A percentile compares a stretch with the other conserved stretches of the same genome.
Conservation (phyloP, 2,329 filamentous ascomycete genomes). For the Neophaeococcomyces aloes region DNA sequence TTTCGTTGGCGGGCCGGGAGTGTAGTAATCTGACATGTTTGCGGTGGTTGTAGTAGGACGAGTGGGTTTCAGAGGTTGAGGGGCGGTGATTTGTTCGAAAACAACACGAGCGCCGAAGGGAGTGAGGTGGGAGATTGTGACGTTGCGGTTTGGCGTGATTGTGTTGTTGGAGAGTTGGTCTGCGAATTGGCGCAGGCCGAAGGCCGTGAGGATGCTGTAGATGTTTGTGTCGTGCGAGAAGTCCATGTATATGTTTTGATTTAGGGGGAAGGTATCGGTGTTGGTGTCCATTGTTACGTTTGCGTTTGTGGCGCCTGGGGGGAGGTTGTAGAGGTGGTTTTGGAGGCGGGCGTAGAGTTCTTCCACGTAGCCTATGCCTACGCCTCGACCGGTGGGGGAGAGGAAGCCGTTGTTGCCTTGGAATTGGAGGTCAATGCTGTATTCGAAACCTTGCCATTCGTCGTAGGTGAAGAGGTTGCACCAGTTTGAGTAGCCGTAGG, state of each 20-base stretch:
- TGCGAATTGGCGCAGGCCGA: slow-evolving; percentile 54
- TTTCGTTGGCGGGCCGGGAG: slow-evolving; percentile 45
- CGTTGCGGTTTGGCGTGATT: slow-evolving; percentile 49
- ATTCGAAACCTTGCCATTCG: slow-evolving; percentile 64
- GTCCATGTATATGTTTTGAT: slow-evolving; percentile 68
- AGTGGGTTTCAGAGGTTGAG: slow-evolving; percentile 49
- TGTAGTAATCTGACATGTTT: slow-evolving; percentile 34
- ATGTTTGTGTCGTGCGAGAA: slow-evolving; percentile 72
- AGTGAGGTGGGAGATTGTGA: slow-evolving; percentile 57
- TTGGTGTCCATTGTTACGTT: slow-evolving; percentile 39
- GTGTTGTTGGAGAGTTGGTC: slow-evolving; percentile 46
- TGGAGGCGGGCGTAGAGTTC: slow-evolving; percentile 60
- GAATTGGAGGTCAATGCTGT: slow-evolving; percentile 58
- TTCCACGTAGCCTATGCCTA: slow-evolving; percentile 57
- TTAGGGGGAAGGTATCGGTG: slow-evolving; percentile 58
- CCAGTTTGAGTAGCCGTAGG: slow-evolving; percentile 60
- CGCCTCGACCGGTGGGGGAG: slow-evolving; percentile 43
- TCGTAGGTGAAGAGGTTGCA: slow-evolving; percentile 64
- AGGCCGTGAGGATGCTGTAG: slow-evolving; percentile 57
- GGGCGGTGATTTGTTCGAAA: slow-evolving; percentile 62
- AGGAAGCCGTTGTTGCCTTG: slow-evolving; percentile 35
- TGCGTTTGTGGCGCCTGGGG: slow-evolving; percentile 34
- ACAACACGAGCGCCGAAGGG: slow-evolving; percentile 64
- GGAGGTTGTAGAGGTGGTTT: slow-evolving; percentile 20
- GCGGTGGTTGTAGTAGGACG: slow-evolving; percentile 30